A percentile compares a stretch with the other conserved stretches of the same genome.
These are phyloP conservation scores for Glomus cerebriforme DNA, from an alignment of 192 early-diverging fungal genomes.

Conservation along the genomic window DNA sequence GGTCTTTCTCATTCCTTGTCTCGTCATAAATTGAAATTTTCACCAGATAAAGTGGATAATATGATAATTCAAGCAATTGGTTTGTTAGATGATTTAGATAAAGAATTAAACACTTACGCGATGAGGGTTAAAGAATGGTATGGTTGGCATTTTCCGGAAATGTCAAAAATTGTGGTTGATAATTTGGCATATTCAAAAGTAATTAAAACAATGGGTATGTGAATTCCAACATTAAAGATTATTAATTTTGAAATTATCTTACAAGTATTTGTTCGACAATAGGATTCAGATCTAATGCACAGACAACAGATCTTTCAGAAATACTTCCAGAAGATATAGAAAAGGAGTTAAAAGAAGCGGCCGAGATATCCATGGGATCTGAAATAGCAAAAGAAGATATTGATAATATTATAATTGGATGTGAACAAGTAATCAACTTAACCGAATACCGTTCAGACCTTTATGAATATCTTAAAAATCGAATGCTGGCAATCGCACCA, in stretches of 20 bases:
- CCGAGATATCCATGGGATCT: conserved; percentile 99
- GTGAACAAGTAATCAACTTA: conserved; percentile 95
- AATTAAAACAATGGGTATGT: conserved; percentile 90
- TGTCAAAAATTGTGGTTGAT: conserved; percentile 93
- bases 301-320: conserved; percentile 78
- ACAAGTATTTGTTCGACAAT: neutral
- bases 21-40: conserved; percentile 99
- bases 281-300: conserved; percentile 40
- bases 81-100: conserved; percentile 98
- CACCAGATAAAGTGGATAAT: conserved; percentile 98
- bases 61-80: conserved; percentile 99
- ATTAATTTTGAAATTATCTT: neutral
- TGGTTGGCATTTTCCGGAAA: conserved; percentile 99
- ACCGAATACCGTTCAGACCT: conserved; percentile 94
- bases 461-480: conserved; percentile 97
- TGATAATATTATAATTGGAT: conserved; percentile 90
- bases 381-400: conserved; percentile 97
- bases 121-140: conserved; percentile 91
- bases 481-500: conserved; percentile 90
- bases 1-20: conserved; percentile 99
- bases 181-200: conserved; percentile 92
- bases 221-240: neutral
- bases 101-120: conserved; percentile 97
- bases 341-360: conserved; percentile 94
- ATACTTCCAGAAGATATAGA: conserved; percentile 78